phyloP scores from a whole-genome alignment of 768 basidiomycete genomes.

The Phanerodontia chrysosporium region DNA sequence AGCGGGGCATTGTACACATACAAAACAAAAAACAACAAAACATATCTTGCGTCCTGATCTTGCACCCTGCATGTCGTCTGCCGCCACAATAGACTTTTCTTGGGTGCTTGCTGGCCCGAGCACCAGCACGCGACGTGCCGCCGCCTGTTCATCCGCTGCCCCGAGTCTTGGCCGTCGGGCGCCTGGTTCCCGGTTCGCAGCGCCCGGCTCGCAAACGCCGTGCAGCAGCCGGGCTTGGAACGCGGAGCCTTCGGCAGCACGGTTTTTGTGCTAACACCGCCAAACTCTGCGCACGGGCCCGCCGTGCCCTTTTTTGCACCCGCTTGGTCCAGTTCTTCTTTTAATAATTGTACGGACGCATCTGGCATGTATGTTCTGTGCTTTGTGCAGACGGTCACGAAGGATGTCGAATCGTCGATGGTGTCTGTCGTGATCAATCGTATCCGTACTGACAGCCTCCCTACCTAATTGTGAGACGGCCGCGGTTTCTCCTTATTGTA shows the following conservation, averaged over 20 bases:
- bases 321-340: no score
- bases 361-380: no score
- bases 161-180: not conserved
- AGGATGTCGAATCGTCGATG: no score
- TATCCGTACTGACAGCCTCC: no score
- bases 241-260: not conserved
- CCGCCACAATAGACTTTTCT: no score
- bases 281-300: not conserved
- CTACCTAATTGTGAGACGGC: no score
- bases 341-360: no score
- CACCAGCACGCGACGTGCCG: no score
- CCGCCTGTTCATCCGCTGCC: not conserved
- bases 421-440: no score
- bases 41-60: not conserved
- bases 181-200: not conserved
- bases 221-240: not conserved
- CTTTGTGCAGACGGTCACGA: no score
- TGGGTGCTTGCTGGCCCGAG: no score
- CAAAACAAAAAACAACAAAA: not conserved
- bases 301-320: not conserved
- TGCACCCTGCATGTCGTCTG: not conserved
- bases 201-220: not conserved
- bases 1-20: not conserved
- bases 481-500: no score
- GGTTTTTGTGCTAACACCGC: not conserved